Conservation (phyloP, 2,329 filamentous ascomycete species). For the Sclerotinia trifoliorum region DNA sequence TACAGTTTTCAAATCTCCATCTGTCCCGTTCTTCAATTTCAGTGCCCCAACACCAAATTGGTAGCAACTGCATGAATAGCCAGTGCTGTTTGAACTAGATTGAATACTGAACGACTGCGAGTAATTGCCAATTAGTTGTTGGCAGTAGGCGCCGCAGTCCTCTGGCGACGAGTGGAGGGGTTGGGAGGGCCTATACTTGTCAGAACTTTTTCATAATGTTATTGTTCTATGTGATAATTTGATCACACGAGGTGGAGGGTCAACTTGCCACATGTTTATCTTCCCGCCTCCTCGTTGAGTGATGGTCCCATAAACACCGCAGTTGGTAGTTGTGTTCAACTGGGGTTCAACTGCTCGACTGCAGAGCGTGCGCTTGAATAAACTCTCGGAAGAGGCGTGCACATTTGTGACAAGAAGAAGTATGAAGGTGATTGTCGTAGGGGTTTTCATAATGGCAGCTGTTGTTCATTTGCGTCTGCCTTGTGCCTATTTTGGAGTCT, state of each 20-base stretch:
- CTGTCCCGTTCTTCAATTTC: neutral
- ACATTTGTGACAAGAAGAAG: no score
- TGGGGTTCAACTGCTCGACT: neutral
- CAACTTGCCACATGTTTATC: neutral
- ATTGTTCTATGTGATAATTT: neutral
- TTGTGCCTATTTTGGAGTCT: no score
- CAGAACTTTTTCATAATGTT: neutral
- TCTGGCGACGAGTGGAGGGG: constrained; percentile 1
- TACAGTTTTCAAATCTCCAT: neutral
- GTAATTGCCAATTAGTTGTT: neutral
- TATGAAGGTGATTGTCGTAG: no score
- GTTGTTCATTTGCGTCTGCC: no score
- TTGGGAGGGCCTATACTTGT: neutral
- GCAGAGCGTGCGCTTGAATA: neutral
- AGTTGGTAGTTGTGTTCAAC: neutral
- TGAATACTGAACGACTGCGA: constrained; percentile 1
- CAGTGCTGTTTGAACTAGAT: neutral
- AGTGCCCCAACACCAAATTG: constrained; percentile 1
- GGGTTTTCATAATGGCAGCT: no score
- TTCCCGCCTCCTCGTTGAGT: neutral
- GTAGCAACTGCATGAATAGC: constrained; percentile 5
- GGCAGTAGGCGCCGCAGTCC: constrained; percentile 6
- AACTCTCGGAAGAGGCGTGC: no score
- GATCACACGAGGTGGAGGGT: no score
- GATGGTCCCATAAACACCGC: neutral